These are phyloP conservation scores for Persicaria maculosa DNA, from an alignment of 148 eudicot genomes.

Conservation along the genomic window DNA sequence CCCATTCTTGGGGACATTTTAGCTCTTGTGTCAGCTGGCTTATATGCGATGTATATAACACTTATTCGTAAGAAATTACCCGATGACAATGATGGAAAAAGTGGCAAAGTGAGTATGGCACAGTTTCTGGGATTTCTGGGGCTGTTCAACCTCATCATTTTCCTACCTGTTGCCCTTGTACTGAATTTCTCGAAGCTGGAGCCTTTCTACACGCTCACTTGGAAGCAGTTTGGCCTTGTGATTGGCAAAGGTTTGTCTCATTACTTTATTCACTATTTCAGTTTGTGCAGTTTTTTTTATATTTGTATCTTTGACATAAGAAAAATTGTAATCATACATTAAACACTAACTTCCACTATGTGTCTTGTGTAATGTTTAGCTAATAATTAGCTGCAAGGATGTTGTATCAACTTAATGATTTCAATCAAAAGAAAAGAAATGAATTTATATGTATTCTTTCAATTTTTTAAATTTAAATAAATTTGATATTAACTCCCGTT, in stretches of 20 bases:
- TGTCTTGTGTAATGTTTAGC: too few species aligned
- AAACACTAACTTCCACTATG: too few species aligned
- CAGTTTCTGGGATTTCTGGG: constrained; percentile 93
- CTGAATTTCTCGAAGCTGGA: constrained; percentile 57
- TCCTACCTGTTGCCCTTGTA: constrained; percentile 77
- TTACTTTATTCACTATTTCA: not conserved
- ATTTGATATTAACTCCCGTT: too few species aligned
- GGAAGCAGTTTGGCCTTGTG: constrained; percentile 69
- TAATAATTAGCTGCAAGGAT: too few species aligned
- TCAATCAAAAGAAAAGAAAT: too few species aligned
- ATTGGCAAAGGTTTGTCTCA: constrained; percentile 67
- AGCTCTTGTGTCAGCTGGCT: constrained; percentile 62
- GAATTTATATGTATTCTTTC: too few species aligned
- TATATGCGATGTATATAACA: constrained; percentile 85
- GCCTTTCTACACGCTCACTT: constrained; percentile 45
- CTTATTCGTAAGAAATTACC: constrained; percentile 78
- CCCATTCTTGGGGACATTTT: constrained; percentile 74
- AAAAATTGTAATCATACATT: too few species aligned
- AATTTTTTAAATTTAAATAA: too few species aligned
- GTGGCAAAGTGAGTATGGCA: constrained; percentile 82
- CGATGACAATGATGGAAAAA: constrained; percentile 49
- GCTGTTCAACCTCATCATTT: constrained; percentile 70
- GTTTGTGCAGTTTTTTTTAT: not conserved
- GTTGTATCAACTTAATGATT: too few species aligned
- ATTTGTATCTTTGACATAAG: not conserved